A percentile compares a stretch with the other conserved stretches of the same genome.
Conservation (phyloP, 1,284 basidiomycete species). For the Cryptococcus wingfieldii region DNA sequence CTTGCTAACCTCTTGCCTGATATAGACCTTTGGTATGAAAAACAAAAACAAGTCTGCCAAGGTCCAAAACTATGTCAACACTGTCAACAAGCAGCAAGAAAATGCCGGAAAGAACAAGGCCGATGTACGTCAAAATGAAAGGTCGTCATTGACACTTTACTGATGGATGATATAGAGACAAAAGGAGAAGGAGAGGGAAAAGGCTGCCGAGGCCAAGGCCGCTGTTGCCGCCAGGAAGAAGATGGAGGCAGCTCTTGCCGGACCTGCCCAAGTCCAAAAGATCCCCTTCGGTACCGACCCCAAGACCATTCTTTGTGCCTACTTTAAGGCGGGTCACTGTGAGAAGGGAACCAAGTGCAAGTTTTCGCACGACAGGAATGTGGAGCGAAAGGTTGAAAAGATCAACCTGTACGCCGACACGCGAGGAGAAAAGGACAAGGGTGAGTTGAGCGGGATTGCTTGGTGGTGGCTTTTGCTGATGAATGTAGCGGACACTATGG, state of each 20-base stretch:
- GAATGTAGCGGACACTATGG: slow-evolving; percentile 59
- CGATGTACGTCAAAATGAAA: slow-evolving; percentile 36
- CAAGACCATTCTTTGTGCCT: slow-evolving; percentile 81
- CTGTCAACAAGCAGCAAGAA: slow-evolving; percentile 67
- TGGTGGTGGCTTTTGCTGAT: slow-evolving; percentile 4
- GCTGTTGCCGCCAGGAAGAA: slow-evolving; percentile 78
- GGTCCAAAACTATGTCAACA: slow-evolving; percentile 78
- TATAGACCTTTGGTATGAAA: slow-evolving; percentile 85
- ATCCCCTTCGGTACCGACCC: slow-evolving; percentile 94
- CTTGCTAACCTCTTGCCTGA: neutral
- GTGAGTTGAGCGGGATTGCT: slow-evolving; percentile 51
- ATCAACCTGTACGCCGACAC: slow-evolving; percentile 91
- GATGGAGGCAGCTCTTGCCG: slow-evolving; percentile 74
- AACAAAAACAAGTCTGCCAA: slow-evolving; percentile 96
- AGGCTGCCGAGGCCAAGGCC: slow-evolving; percentile 69
- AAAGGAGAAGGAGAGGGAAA: slow-evolving; percentile 77
- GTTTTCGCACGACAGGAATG: slow-evolving; percentile 87
- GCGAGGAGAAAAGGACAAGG: slow-evolving; percentile 66
- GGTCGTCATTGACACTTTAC: neutral
- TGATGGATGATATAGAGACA: slow-evolving; percentile 44
- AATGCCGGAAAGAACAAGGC: slow-evolving; percentile 73
- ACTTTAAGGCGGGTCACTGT: slow-evolving; percentile 82
- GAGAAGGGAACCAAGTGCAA: slow-evolving; percentile 89
- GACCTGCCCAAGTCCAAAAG: slow-evolving; percentile 63
- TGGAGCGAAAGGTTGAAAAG: slow-evolving; percentile 90